phyloP scores from a whole-genome alignment of 169 alveolate species.

The Cryptosporidium sp. region DNA sequence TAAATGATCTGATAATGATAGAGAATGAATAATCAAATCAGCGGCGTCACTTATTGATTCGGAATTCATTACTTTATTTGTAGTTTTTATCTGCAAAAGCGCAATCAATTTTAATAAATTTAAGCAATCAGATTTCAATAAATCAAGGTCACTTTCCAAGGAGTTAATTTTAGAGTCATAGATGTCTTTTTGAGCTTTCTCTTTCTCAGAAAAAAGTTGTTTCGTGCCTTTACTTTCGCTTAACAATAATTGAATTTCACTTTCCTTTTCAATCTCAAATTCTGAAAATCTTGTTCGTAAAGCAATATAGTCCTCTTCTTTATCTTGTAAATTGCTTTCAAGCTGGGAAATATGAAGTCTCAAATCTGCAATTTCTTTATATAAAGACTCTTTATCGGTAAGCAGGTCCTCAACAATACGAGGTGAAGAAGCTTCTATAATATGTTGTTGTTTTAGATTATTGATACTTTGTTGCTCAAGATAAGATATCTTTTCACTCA shows the following conservation, averaged over 20 bases:
- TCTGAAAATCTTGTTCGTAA: background rate
- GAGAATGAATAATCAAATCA: slow-evolving; percentile 1
- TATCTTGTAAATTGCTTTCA: slow-evolving; percentile 24
- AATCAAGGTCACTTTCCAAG: slow-evolving; percentile 4
- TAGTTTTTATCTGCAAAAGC: slow-evolving; percentile 1
- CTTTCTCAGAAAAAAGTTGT: background rate
- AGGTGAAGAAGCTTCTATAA: slow-evolving; percentile 25
- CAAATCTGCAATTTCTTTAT: slow-evolving; percentile 73
- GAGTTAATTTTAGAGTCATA: slow-evolving; percentile 19
- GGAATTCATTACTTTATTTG: background rate
- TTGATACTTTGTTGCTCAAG: slow-evolving; percentile 49
- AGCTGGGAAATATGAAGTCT: slow-evolving; percentile 70
- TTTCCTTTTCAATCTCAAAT: slow-evolving; percentile 22
- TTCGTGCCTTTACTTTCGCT: slow-evolving; percentile 21
- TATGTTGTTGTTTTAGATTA: slow-evolving; percentile 16
- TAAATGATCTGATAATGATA: slow-evolving; percentile 15
- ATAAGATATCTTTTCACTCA: slow-evolving; percentile 22
- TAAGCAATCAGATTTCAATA: slow-evolving; percentile 37
- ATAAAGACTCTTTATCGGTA: slow-evolving; percentile 56
- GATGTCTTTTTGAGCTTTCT: background rate
- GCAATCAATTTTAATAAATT: slow-evolving; percentile 17
- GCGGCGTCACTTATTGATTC: background rate
- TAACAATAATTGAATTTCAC: background rate
- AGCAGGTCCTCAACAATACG: slow-evolving; percentile 49
- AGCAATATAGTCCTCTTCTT: slow-evolving; percentile 11